These are phyloP conservation scores for Capsicum rhomboideum DNA, from an alignment of 257 asterid genomes.

Conservation along the genomic window DNA sequence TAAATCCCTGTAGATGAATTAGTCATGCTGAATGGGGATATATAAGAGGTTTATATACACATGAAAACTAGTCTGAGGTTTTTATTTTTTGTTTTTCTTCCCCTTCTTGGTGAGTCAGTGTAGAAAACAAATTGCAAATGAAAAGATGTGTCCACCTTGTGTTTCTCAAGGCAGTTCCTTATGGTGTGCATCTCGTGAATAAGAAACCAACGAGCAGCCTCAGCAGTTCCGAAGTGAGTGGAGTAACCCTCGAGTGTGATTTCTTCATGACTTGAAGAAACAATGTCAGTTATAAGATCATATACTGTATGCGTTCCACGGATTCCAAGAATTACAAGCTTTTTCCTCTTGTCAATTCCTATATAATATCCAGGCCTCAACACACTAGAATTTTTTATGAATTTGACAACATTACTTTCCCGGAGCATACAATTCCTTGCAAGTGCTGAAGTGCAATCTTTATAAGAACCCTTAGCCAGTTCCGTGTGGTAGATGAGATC, in stretches of 20 bases:
- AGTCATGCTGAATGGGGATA: constrained; percentile 17
- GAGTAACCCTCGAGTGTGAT: constrained; percentile 72
- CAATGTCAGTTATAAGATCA: constrained; percentile 77
- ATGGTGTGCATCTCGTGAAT: constrained; percentile 61
- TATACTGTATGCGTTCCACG: constrained; percentile 92
- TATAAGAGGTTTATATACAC: not conserved
- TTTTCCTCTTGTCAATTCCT: constrained; percentile 66
- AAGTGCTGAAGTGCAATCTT: constrained; percentile 50
- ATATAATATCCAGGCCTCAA: constrained; percentile 90
- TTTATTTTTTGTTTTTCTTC: not conserved
- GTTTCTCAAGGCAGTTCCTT: constrained; percentile 61
- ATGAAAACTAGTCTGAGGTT: not conserved
- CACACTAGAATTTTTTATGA: constrained; percentile 59
- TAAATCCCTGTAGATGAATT: constrained; percentile 86
- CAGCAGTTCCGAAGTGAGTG: constrained; percentile 86
- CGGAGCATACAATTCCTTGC: constrained; percentile 85
- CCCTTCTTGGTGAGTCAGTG: not conserved
- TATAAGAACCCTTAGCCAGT: constrained; percentile 84
- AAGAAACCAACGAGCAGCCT: constrained; percentile 95
- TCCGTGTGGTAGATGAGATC: constrained; percentile 85
- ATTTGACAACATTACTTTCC: constrained; percentile 65
- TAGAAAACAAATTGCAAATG: not conserved
- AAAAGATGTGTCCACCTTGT: constrained; percentile 43
- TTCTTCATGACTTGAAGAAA: constrained; percentile 82
- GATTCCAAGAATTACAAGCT: constrained; percentile 75